Conservation (phyloP, 306 rosid genomes). For the Casuarina cunninghamiana region DNA sequence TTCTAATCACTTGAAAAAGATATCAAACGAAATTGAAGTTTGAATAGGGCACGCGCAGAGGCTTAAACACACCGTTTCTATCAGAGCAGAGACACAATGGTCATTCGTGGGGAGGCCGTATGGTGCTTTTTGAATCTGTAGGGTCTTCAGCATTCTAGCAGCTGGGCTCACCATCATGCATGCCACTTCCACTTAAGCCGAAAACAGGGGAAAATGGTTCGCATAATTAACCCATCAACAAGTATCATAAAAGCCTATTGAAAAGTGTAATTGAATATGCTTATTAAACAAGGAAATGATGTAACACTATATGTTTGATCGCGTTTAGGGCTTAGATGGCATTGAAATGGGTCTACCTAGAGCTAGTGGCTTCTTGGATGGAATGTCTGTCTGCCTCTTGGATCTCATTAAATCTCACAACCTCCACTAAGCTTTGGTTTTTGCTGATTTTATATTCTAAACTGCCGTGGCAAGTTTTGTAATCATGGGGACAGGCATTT, state of each 20-base stretch:
- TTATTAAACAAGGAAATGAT: background rate
- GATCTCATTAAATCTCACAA: conserved; percentile 13
- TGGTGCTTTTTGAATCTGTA: background rate
- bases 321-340: background rate
- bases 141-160: background rate
- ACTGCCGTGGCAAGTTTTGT: background rate
- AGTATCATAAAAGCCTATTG: background rate
- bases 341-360: conserved; percentile 6
- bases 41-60: background rate
- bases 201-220: background rate
- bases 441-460: background rate
- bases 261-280: background rate
- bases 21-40: background rate
- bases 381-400: conserved; percentile 26
- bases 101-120: background rate
- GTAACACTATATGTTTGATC: background rate
- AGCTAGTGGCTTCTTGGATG: conserved; percentile 29
- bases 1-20: no score
- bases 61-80: background rate
- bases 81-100: background rate
- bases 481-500: background rate
- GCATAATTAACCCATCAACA: background rate
- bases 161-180: conserved; percentile 18
- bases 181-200: background rate
- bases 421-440: conserved; percentile 15